Evolutionary conservation across 257 asterid genomes (phyloP).

Genomic region (Jaltomata sinuosa): DNA sequence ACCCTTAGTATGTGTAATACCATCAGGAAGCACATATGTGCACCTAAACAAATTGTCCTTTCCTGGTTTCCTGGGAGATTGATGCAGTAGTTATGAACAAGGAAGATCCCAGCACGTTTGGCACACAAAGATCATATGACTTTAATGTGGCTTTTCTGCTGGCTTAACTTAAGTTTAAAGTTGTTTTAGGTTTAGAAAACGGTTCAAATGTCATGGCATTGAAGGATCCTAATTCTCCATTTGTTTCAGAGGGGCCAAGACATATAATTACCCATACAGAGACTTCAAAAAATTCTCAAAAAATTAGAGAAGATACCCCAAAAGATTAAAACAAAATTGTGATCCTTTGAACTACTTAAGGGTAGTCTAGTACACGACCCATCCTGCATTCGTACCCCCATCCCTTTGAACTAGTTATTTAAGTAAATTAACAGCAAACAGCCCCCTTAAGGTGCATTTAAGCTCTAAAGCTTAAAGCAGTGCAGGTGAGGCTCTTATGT

Average conservation of each 20-base stretch:
- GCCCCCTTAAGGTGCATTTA: background rate
- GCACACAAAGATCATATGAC: background rate
- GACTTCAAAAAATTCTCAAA: background rate
- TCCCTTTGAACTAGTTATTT: background rate
- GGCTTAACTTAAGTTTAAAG: background rate
- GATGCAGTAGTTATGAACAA: background rate
- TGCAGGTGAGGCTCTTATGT: background rate
- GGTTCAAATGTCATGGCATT: background rate
- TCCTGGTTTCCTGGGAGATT: conserved; percentile 61
- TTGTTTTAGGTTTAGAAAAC: background rate
- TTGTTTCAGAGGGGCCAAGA: background rate
- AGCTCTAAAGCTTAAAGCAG: background rate
- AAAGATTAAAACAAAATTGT: background rate
- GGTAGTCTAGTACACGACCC: background rate
- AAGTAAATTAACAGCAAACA: background rate
- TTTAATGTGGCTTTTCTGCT: background rate
- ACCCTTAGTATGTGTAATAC: conserved; percentile 68
- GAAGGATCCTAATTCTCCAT: background rate
- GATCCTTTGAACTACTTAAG: background rate
- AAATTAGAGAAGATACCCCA: background rate
- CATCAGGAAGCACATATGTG: conserved; percentile 91
- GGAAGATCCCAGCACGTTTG: background rate
- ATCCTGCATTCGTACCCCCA: background rate
- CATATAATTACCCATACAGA: background rate
- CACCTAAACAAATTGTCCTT: conserved; percentile 63